phyloP scores from a whole-genome alignment of 1,139 yeast genomes.

The Pichia sp. region DNA sequence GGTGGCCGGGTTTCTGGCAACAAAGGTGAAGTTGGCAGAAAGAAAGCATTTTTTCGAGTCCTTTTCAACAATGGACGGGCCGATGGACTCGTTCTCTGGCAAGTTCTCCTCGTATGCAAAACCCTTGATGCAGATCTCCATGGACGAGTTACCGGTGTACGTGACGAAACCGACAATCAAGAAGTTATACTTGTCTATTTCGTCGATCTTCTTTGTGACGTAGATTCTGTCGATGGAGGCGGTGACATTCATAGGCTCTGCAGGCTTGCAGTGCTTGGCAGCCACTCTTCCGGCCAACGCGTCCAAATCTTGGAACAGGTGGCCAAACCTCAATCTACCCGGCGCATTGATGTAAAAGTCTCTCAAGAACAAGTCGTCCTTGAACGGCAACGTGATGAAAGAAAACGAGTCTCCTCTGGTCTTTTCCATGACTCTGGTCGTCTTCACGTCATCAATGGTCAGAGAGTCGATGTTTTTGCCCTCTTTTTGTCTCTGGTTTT shows the following conservation, averaged over 20 bases:
- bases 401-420: slow-evolving; percentile 75
- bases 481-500: slow-evolving; percentile 62
- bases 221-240: slow-evolving; percentile 91
- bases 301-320: slow-evolving; percentile 85
- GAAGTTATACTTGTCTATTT: slow-evolving; percentile 69
- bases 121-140: slow-evolving; percentile 92
- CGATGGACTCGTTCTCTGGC: slow-evolving; percentile 28
- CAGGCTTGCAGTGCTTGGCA: slow-evolving; percentile 81
- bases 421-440: slow-evolving; percentile 66
- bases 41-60: slow-evolving; percentile 44
- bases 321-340: slow-evolving; percentile 87
- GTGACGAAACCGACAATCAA: slow-evolving; percentile 83
- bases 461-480: slow-evolving; percentile 69
- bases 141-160: slow-evolving; percentile 91
- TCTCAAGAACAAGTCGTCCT: slow-evolving; percentile 74
- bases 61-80: slow-evolving; percentile 37
- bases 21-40: slow-evolving; percentile 90
- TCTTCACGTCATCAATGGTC: slow-evolving; percentile 67
- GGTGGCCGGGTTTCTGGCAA: slow-evolving; percentile 87
- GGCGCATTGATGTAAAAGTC: slow-evolving; percentile 86
- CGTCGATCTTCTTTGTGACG: slow-evolving; percentile 81
- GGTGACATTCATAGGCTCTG: slow-evolving; percentile 89
- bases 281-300: slow-evolving; percentile 88
- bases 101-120: slow-evolving; percentile 61
- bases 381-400: slow-evolving; percentile 71